Evolutionary conservation across 495 filamentous ascomycete species (phyloP).

Genomic region (Xylaria castorea): DNA sequence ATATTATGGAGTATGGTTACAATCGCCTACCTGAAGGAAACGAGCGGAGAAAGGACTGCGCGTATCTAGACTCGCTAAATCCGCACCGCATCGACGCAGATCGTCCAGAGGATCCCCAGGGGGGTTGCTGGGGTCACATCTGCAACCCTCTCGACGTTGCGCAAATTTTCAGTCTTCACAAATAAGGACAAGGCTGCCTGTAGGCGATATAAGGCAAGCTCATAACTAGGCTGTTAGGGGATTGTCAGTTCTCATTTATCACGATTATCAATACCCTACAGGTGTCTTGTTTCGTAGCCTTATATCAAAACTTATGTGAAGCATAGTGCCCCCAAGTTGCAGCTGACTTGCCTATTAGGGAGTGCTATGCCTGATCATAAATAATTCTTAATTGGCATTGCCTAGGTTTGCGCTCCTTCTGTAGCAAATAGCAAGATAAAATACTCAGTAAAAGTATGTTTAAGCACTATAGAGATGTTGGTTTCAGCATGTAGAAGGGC

Average conservation of each 20-base stretch:
- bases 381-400: not conserved
- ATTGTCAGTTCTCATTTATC: not conserved
- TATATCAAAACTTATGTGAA: not conserved
- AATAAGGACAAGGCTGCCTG: not conserved
- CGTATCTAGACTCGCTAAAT: not conserved
- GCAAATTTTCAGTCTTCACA: constrained; percentile 8
- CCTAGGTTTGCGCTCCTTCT: constrained; percentile 1
- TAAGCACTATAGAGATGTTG: not conserved
- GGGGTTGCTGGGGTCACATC: constrained; percentile 10
- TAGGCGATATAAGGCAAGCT: not conserved
- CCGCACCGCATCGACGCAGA: constrained; percentile 1
- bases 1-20: constrained; percentile 11
- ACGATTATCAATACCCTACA: not conserved
- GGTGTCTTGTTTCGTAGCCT: not conserved
- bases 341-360: not conserved
- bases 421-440: not conserved
- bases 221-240: not conserved
- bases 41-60: constrained; percentile 16
- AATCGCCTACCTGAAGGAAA: constrained; percentile 2
- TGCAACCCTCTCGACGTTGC: not conserved
- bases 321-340: not conserved
- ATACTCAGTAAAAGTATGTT: not conserved
- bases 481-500: not conserved
- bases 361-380: not conserved
- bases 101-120: not conserved